Evolutionary conservation across 257 asterid species (phyloP).

Genomic region (Salvia splendens): DNA sequence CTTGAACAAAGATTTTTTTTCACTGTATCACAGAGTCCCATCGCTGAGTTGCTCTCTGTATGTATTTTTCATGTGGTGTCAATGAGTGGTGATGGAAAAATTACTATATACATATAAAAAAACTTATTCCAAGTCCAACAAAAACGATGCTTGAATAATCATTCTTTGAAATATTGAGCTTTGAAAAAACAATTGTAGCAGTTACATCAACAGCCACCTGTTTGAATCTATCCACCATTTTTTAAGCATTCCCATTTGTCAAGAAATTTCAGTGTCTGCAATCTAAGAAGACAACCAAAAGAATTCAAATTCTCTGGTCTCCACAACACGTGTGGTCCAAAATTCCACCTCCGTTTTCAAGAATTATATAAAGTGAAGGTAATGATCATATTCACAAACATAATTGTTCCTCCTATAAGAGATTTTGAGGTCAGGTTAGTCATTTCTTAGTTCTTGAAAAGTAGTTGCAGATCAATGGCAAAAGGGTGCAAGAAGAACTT

Average conservation of each 20-base stretch:
- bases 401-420: not conserved
- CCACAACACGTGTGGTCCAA: conserved; percentile 1
- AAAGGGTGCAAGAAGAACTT: conserved; percentile 41
- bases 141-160: conserved; percentile 20
- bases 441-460: conserved; percentile 20
- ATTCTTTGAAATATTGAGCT: conserved; percentile 27
- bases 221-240: conserved; percentile 25
- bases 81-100: not conserved
- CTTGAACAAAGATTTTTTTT: not conserved
- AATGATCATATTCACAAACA: conserved; percentile 19
- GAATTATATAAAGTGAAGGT: conserved; percentile 22
- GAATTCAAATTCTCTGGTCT: conserved; percentile 26
- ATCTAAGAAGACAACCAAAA: conserved; percentile 2
- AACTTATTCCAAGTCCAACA: not conserved
- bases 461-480: conserved; percentile 29
- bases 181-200: not conserved
- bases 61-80: conserved; percentile 6
- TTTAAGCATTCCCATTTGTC: conserved; percentile 23
- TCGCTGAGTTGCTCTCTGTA: not conserved
- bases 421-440: no score
- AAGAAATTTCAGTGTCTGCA: conserved; percentile 27
- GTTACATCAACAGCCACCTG: not conserved
- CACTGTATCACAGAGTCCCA: not conserved
- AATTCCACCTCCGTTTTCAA: conserved; percentile 8
- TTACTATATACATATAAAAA: not conserved